Conservation (phyloP, 1,139 yeast species). For the Candida sp. region DNA sequence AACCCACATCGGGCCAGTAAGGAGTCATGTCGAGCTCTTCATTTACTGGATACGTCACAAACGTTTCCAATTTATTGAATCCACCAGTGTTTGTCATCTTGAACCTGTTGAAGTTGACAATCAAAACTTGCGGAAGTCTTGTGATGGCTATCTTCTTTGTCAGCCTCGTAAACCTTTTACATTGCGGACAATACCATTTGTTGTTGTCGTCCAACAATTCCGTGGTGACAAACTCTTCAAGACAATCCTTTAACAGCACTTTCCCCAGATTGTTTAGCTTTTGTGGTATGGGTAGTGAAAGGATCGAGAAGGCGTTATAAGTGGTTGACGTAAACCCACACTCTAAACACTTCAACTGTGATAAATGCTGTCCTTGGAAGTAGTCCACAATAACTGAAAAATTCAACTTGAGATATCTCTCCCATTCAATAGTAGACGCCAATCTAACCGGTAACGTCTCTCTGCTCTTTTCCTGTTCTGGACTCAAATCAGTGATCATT, state of each 20-base stretch:
- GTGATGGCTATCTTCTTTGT: slow-evolving; percentile 73
- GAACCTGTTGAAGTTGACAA: slow-evolving; percentile 84
- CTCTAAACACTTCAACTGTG: slow-evolving; percentile 74
- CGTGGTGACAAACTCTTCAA: slow-evolving; percentile 66
- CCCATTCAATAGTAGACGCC: slow-evolving; percentile 97
- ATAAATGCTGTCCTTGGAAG: slow-evolving; percentile 90
- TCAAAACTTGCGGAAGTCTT: slow-evolving; percentile 71
- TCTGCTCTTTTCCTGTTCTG: slow-evolving; percentile 74
- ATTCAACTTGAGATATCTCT: slow-evolving; percentile 81
- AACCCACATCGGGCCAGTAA: slow-evolving; percentile 73
- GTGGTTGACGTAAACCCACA: slow-evolving; percentile 88
- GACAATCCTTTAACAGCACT: slow-evolving; percentile 63
- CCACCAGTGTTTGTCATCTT: slow-evolving; percentile 49
- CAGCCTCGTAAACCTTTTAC: slow-evolving; percentile 70
- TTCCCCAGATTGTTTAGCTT: slow-evolving; percentile 22
- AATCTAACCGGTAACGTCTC: slow-evolving; percentile 79
- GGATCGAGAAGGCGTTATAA: slow-evolving; percentile 78
- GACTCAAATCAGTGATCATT: slow-evolving; percentile 53
- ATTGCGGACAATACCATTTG: slow-evolving; percentile 89
- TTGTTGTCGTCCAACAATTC: slow-evolving; percentile 82
- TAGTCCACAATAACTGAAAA: slow-evolving; percentile 85
- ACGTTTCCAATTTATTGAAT: slow-evolving; percentile 64
- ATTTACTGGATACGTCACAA: slow-evolving; percentile 63
- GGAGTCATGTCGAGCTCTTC: slow-evolving; percentile 66
- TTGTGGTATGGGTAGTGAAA: slow-evolving; percentile 75